Evolutionary conservation across 371 early-diverging fungal species (phyloP).

Genomic region (Mortierella sp.): DNA sequence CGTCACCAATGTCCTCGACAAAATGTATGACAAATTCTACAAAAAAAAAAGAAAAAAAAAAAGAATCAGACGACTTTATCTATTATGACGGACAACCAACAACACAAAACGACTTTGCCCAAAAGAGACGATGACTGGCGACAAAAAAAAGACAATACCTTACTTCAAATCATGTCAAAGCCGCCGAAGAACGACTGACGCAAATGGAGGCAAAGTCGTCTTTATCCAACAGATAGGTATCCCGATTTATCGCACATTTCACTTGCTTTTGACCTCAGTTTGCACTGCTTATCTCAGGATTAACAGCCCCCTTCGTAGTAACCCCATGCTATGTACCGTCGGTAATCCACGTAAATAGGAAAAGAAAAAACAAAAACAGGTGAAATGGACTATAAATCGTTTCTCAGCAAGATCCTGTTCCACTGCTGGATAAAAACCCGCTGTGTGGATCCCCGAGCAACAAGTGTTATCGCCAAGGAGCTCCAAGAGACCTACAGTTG

Average conservation of each 20-base stretch:
- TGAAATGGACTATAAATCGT: too few relatives aligned
- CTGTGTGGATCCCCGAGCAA: constrained; percentile 25
- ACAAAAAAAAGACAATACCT: constrained; percentile 16
- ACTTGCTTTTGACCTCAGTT: too few relatives aligned
- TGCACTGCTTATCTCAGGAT: too few relatives aligned
- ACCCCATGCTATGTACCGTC: too few relatives aligned
- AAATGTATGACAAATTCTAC: constrained; percentile 21
- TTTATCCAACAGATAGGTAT: constrained; percentile 24
- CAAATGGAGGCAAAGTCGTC: constrained; percentile 23
- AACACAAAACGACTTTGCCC: constrained; percentile 24
- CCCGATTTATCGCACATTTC: too few relatives aligned
- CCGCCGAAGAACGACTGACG: constrained; percentile 17
- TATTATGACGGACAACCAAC: constrained; percentile 25
- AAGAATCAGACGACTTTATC: constrained; percentile 20
- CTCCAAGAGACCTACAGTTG: constrained; percentile 27
- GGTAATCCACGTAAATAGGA: too few relatives aligned
- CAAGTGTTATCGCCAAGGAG: constrained; percentile 22
- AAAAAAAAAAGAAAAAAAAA: constrained; percentile 30
- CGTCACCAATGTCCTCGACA: constrained; percentile 26
- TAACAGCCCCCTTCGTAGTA: too few relatives aligned
- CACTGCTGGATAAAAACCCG: constrained; percentile 29
- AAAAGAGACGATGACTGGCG: constrained; percentile 17
- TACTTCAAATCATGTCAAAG: constrained; percentile 11
- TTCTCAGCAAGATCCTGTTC: constrained; percentile 28
- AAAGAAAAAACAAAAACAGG: too few relatives aligned